A percentile compares a stretch with the other conserved stretches of the same genome.
Evolutionary conservation across 202 grass and related monocot species (phyloP).

Genomic region (Bolboschoenoplectus hybrid): DNA sequence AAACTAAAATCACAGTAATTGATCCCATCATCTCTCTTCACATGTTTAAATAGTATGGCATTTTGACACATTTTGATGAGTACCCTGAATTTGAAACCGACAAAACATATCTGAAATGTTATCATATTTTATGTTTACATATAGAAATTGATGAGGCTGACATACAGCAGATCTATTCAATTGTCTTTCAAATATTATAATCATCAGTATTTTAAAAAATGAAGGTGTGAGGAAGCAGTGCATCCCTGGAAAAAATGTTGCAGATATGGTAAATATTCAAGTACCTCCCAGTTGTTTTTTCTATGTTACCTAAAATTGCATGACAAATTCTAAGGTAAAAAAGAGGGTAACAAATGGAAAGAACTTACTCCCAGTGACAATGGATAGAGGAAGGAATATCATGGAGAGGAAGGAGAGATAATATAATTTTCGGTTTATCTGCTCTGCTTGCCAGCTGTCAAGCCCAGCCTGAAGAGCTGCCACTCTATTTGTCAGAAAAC

Average conservation of each 20-base stretch:
- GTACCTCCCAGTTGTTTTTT: background rate
- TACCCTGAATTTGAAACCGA: background rate
- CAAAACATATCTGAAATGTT: background rate
- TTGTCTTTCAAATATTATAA: background rate
- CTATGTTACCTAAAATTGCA: background rate
- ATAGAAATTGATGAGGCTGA: conserved; percentile 10
- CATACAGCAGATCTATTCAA: background rate
- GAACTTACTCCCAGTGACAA: conserved; percentile 81
- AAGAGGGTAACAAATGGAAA: background rate
- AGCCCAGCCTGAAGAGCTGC: conserved; percentile 91
- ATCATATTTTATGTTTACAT: background rate
- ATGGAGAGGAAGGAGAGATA: conserved; percentile 96
- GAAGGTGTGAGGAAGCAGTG: background rate
- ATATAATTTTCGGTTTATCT: conserved; percentile 94
- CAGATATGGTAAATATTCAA: conserved; percentile 19
- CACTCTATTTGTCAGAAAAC: conserved; percentile 86
- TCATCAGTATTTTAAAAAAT: background rate
- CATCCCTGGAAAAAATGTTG: background rate
- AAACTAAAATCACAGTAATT: background rate
- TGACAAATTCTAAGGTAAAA: background rate
- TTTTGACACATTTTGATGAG: background rate
- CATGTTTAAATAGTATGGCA: background rate
- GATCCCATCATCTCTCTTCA: background rate
- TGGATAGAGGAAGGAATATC: conserved; percentile 90
- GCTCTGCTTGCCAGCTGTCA: conserved; percentile 95